phyloP scores from a whole-genome alignment of 106 monocot genomes.

The Chionographis japonica region DNA sequence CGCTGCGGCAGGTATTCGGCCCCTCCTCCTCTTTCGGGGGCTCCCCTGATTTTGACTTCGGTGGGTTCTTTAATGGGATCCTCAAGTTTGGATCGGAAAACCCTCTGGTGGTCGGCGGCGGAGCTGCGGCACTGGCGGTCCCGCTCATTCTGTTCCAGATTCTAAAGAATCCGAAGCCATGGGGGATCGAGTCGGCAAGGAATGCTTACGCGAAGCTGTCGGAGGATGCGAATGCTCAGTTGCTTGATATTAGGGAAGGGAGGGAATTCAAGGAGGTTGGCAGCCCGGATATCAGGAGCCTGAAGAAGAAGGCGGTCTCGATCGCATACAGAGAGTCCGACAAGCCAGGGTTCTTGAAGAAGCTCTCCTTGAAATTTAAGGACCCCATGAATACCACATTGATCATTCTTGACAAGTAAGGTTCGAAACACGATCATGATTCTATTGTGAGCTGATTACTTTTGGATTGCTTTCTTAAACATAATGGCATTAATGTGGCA shows the following conservation, averaged over 20 bases:
- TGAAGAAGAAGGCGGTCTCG: slow-evolving; percentile 81
- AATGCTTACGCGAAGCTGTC: slow-evolving; percentile 56
- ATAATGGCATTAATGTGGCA: no score
- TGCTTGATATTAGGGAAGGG: slow-evolving; percentile 85
- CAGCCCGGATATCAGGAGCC: slow-evolving; percentile 53
- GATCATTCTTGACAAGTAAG: slow-evolving; percentile 93
- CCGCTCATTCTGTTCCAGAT: slow-evolving; percentile 50
- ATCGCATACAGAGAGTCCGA: slow-evolving; percentile 59
- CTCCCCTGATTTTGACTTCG: slow-evolving; percentile 27
- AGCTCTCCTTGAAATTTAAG: slow-evolving; percentile 75
- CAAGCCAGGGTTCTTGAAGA: slow-evolving; percentile 86
- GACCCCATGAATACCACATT: slow-evolving; percentile 79
- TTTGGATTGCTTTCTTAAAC: not conserved
- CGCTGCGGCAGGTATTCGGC: slow-evolving; percentile 31
- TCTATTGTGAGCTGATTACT: not conserved
- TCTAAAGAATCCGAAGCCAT: slow-evolving; percentile 46
- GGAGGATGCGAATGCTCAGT: slow-evolving; percentile 59
- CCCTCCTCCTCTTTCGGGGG: not conserved
- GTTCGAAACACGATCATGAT: not conserved
- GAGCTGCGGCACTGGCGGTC: slow-evolving; percentile 48
- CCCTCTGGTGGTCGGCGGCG: slow-evolving; percentile 57
- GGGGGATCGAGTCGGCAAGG: slow-evolving; percentile 63
- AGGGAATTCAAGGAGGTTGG: slow-evolving; percentile 71
- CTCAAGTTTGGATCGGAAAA: slow-evolving; percentile 60
- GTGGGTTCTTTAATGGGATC: slow-evolving; percentile 37